phyloP scores from a whole-genome alignment of 208 protist genomes.

The Leishmania tropica region DNA sequence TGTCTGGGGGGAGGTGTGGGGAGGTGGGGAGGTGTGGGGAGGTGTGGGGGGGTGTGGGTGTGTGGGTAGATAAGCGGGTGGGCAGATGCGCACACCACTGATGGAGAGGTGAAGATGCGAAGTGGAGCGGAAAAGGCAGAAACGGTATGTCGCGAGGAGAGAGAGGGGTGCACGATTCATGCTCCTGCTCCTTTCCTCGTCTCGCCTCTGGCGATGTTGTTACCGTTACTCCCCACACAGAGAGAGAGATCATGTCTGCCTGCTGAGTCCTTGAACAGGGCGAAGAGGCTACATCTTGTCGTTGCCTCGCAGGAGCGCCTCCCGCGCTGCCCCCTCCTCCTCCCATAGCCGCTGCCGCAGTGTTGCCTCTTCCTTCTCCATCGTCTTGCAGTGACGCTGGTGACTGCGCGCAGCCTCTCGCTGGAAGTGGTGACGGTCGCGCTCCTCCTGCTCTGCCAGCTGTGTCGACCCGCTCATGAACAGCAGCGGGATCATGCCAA shows the following conservation, averaged over 20 bases:
- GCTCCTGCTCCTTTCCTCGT: not conserved
- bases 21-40: too few species aligned
- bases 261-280: not conserved
- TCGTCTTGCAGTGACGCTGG: constrained; percentile 20
- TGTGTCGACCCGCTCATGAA: constrained; percentile 46
- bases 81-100: not conserved
- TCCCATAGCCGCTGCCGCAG: constrained; percentile 23
- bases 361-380: constrained; percentile 28
- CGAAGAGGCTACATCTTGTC: not conserved
- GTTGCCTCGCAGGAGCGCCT: not conserved
- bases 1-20: too few species aligned
- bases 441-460: constrained; percentile 32
- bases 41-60: not conserved
- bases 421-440: constrained; percentile 26
- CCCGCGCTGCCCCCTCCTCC: constrained; percentile 14
- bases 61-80: not conserved
- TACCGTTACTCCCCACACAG: not conserved
- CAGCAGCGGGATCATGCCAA: constrained; percentile 82
- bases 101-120: not conserved
- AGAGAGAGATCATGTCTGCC: not conserved
- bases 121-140: not conserved
- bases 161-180: not conserved
- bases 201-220: not conserved
- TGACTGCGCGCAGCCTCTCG: constrained; percentile 40
- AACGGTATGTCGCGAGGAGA: not conserved